Percentiles rank a stretch among this genome's conserved stretches.
Conservation (phyloP, 257 asterid genomes). For the Phtheirospermum japonicum region DNA sequence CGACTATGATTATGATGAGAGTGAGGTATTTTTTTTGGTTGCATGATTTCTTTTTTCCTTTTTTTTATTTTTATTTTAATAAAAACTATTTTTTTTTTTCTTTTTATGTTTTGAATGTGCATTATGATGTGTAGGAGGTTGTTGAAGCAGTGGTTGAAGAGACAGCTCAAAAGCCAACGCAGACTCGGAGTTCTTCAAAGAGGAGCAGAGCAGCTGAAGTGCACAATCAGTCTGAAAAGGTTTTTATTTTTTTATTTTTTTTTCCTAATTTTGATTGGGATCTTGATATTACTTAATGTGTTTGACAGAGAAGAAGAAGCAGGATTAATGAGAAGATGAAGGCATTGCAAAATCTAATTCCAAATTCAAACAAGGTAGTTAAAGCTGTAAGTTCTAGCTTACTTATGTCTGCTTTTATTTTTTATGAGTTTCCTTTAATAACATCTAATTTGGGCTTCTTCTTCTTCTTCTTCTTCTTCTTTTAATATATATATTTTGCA, state of each 20-base stretch:
- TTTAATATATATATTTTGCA: background rate
- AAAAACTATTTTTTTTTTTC: no score
- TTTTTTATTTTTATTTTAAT: no score
- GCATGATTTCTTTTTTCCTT: no score
- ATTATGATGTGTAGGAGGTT: slow-evolving; percentile 37
- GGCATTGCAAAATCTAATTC: slow-evolving; percentile 76
- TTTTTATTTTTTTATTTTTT: slow-evolving; percentile 3
- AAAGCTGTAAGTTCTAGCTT: no score
- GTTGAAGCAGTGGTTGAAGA: slow-evolving; percentile 40
- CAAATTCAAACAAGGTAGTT: slow-evolving; percentile 72
- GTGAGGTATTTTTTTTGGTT: no score
- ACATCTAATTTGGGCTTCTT: background rate
- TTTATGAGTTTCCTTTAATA: background rate
- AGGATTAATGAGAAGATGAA: slow-evolving; percentile 83
- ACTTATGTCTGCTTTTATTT: background rate
- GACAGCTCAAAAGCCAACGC: slow-evolving; percentile 29
- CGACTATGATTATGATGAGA: slow-evolving; percentile 67
- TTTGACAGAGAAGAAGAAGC: slow-evolving; percentile 70
- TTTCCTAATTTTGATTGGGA: background rate
- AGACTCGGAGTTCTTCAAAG: slow-evolving; percentile 46
- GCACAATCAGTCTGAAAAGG: slow-evolving; percentile 81
- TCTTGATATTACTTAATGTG: background rate
- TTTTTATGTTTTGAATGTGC: background rate
- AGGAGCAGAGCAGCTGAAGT: slow-evolving; percentile 86
- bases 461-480: no score